Percentiles rank a stretch among this genome's conserved stretches.
These are phyloP conservation scores for Hygrophila difformis DNA, from an alignment of 257 asterid genomes.

Conservation along the genomic window DNA sequence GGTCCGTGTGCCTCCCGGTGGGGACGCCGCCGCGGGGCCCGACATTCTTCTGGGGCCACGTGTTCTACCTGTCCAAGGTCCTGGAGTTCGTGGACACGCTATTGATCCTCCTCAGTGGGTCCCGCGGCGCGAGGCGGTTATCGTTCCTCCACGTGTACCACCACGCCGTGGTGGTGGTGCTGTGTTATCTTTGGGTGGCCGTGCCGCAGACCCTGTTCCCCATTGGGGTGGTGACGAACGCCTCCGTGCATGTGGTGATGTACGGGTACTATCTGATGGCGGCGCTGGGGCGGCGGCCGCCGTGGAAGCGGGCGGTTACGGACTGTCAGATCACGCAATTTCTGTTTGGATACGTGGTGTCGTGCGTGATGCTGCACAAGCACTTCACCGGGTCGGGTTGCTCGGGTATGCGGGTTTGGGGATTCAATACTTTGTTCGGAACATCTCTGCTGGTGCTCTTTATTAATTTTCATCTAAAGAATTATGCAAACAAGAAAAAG, in stretches of 20 bases:
- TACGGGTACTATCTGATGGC: slow-evolving; percentile 51
- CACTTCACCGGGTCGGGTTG: slow-evolving; percentile 56
- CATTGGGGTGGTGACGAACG: slow-evolving; percentile 53
- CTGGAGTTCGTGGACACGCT: slow-evolving; percentile 55
- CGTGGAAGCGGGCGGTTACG: slow-evolving; percentile 73
- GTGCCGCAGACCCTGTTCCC: slow-evolving; percentile 48
- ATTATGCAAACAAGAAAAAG: too few relatives aligned
- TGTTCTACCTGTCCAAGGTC: slow-evolving; percentile 54
- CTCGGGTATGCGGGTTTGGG: slow-evolving; percentile 49
- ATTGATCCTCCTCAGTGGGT: slow-evolving; percentile 40
- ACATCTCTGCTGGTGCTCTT: slow-evolving; percentile 58
- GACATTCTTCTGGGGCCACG: slow-evolving; percentile 59
- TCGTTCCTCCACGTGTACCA: slow-evolving; percentile 81
- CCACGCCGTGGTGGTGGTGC: slow-evolving; percentile 47
- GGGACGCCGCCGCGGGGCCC: slow-evolving; percentile 31
- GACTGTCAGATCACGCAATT: slow-evolving; percentile 59
- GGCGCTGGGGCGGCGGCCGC: slow-evolving; percentile 39
- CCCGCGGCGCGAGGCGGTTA: slow-evolving; percentile 37
- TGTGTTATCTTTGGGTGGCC: slow-evolving; percentile 50
- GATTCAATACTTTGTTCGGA: slow-evolving; percentile 39
- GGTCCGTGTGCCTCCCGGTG: background rate
- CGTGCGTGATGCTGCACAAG: slow-evolving; percentile 41
- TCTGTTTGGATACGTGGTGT: slow-evolving; percentile 31
- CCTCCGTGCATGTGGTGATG: slow-evolving; percentile 64
- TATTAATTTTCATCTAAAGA: background rate